Conservation (phyloP, 495 filamentous ascomycete species). For the Xylaria telfairii region DNA sequence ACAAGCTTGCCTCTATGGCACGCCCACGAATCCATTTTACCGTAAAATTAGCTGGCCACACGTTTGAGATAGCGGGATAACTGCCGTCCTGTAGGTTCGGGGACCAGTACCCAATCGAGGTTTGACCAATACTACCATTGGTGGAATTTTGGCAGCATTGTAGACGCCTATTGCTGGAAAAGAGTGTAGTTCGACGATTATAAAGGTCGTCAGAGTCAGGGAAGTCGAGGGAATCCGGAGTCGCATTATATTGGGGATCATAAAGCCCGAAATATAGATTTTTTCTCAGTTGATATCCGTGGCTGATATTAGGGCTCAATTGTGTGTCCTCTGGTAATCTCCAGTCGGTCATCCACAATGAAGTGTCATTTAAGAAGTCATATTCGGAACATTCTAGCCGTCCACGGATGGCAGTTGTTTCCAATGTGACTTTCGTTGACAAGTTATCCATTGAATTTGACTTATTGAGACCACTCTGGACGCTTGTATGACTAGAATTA, state of each 20-base stretch:
- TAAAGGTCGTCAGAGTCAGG: no score
- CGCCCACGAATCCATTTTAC: slow-evolving; percentile 43
- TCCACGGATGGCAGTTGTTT: slow-evolving; percentile 39
- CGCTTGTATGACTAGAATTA: background rate
- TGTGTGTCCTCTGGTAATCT: slow-evolving; percentile 23
- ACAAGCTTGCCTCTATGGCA: slow-evolving; percentile 26
- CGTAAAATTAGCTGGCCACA: slow-evolving; percentile 41
- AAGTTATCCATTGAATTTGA: background rate
- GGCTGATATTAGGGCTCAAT: background rate
- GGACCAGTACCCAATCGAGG: slow-evolving; percentile 5
- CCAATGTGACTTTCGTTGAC: slow-evolving; percentile 35
- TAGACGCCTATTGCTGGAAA: slow-evolving; percentile 32
- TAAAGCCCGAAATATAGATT: no score
- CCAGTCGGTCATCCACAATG: slow-evolving; percentile 35
- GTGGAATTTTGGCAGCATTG: slow-evolving; percentile 44
- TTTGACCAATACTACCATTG: slow-evolving; percentile 9
- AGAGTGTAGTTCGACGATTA: slow-evolving; percentile 29
- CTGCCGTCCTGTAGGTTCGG: background rate
- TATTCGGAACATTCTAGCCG: slow-evolving; percentile 41
- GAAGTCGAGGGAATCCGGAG: no score
- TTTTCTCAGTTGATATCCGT: background rate
- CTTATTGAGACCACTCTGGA: background rate
- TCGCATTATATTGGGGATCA: no score
- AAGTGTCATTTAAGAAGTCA: slow-evolving; percentile 28
- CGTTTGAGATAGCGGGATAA: slow-evolving; percentile 42